Base-by-base conservation (phyloP, 208 protist species). In the Naegleria lovaniensis region DNA sequence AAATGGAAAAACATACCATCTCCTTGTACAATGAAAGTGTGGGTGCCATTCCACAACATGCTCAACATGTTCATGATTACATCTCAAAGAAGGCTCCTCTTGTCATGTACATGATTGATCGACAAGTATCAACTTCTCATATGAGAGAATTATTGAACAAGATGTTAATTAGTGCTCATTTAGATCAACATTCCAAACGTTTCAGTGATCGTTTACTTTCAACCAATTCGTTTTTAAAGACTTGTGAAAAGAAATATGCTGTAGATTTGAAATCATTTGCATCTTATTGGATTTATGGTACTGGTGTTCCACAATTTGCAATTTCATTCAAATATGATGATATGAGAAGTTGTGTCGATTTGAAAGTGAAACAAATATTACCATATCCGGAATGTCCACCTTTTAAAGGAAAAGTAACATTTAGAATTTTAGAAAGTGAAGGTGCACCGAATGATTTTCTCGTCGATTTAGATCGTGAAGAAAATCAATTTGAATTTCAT, bases 71-170 rank as follows among this genome's bases (percentile, higher is more conserved):
- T 4, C 55, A 43, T 41, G 15, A 9, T 19, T 40, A 41, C 16
- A 9, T 89, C 4, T 41, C 29, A 1, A 89, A 39, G 29, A 89
- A 89, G 39, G 5, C 85, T 40, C 48, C 85, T 22, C 22, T 67
- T 15, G 85, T 89, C 39, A 67, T 89, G n/a, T 40, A 89, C 25
- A 89, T 89, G 85, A 89, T 89, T 67, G 85, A 67, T 89, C 5
- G 48, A 38, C 33, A 40, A 36, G 19, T 67, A 9, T 40, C 25
- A 7, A 33, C 25, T 22, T 41, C 85, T 22, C n/a, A 89, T 29
- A 38, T 89, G 41, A 89, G 41, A 40, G 51, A 52, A 33, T 52
- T 52, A 48, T 40, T 87, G 40, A 87, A 52, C 84, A 55, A 52
- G 29, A 25, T 89, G 25, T 67, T 89, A 15, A 19, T 13, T 0